Conservation (phyloP, 2,329 filamentous ascomycete genomes). For the Colletotrichum truncatum region DNA sequence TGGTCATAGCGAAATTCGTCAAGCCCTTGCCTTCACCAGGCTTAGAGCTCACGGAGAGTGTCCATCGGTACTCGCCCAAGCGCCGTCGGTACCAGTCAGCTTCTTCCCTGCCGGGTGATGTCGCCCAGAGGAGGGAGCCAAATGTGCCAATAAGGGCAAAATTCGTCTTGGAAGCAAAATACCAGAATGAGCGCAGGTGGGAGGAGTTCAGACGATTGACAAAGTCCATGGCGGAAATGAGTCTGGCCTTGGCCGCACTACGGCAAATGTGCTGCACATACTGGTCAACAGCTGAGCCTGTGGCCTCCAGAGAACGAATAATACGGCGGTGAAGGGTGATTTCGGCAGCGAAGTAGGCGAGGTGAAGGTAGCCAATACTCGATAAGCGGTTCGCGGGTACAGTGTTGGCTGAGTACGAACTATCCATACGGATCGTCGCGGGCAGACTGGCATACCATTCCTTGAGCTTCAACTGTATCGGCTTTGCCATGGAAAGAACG, state of each 20-base stretch:
- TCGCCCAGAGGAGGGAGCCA: conserved; percentile 88
- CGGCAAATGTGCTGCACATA: conserved; percentile 94
- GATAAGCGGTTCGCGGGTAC: conserved; percentile 57
- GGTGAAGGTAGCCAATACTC: conserved; percentile 81
- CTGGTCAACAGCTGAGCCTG: conserved; percentile 65
- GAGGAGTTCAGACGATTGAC: conserved; percentile 89
- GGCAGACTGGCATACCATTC: conserved; percentile 84
- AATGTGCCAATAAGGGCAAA: conserved; percentile 97
- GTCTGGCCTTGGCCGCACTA: conserved; percentile 89
- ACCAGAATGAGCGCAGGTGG: conserved; percentile 93
- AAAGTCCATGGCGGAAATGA: conserved; percentile 97
- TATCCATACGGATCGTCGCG: conserved; percentile 72
- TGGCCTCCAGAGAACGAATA: conserved; percentile 75
- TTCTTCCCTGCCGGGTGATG: conserved; percentile 86
- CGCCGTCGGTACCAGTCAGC: conserved; percentile 91
- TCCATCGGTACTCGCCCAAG: conserved; percentile 93
- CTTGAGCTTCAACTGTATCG: conserved; percentile 83
- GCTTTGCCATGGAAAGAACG: conserved; percentile 79
- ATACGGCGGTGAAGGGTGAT: conserved; percentile 93
- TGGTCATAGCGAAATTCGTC: conserved; percentile 79
- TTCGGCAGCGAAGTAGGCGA: conserved; percentile 93
- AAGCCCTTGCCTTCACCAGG: conserved; percentile 67
- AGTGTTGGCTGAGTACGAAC: conserved; percentile 51
- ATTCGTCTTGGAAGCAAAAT: conserved; percentile 86
- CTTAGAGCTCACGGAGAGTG: conserved; percentile 84